Conservation (phyloP, 2,329 filamentous ascomycete species). For the Calycina marina region DNA sequence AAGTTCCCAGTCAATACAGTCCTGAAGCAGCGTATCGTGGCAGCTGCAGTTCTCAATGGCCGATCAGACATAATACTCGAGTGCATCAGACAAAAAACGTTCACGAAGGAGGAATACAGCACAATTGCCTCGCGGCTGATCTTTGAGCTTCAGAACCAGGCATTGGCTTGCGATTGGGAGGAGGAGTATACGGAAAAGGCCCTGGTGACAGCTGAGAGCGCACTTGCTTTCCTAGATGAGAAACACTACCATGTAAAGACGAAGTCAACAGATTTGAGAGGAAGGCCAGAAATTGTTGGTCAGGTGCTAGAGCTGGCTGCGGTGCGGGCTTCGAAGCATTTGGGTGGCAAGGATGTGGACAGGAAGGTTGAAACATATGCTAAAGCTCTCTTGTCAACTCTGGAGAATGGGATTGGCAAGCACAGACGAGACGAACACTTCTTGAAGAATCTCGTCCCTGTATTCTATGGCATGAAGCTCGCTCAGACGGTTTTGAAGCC, state of each 20-base stretch:
- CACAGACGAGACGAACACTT: neutral
- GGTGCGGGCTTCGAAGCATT: conserved; percentile 25
- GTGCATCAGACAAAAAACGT: conserved; percentile 16
- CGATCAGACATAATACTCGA: conserved; percentile 19
- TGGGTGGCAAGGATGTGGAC: conserved; percentile 25
- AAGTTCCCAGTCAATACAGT: neutral
- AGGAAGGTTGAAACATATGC: conserved; percentile 27
- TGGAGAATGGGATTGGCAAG: neutral
- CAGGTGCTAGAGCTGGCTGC: conserved; percentile 30
- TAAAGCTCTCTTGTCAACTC: conserved; percentile 13
- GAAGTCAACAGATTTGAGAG: conserved; percentile 23
- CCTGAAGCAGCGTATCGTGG: conserved; percentile 5
- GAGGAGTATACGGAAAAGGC: conserved; percentile 15
- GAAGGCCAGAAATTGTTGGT: conserved; percentile 26
- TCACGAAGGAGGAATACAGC: too few species aligned
- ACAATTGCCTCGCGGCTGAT: too few species aligned
- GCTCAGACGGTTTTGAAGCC: conserved; percentile 22
- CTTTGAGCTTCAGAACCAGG: conserved; percentile 13
- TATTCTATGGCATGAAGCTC: conserved; percentile 27
- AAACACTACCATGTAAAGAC: conserved; percentile 11
- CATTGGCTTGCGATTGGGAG: conserved; percentile 11
- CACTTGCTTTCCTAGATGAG: conserved; percentile 19
- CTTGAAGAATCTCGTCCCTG: conserved; percentile 23
- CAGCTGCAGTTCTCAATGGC: conserved; percentile 7
- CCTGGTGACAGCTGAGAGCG: conserved; percentile 18